A percentile compares a stretch with the other conserved stretches of the same genome.
Evolutionary conservation across 2,329 filamentous ascomycete genomes (phyloP).

Genomic region (Venturia carpophila): DNA sequence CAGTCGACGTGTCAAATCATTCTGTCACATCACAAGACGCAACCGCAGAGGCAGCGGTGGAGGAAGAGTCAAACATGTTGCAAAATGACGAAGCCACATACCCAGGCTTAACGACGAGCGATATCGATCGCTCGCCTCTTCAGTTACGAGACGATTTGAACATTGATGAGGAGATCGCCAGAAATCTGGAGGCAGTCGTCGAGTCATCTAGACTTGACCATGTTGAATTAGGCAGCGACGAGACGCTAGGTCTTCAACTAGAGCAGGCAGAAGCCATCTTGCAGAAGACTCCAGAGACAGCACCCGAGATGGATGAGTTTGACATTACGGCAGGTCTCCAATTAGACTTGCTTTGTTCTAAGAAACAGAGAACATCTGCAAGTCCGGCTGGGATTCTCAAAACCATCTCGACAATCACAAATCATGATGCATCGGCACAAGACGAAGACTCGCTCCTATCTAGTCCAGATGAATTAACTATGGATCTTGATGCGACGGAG

Average conservation of each 20-base stretch:
- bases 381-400: conserved; percentile 13
- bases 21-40: no score
- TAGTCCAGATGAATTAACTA: conserved; percentile 16
- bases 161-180: not conserved
- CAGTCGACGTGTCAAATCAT: not conserved
- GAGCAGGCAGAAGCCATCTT: conserved; percentile 11
- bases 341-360: not conserved
- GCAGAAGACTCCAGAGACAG: conserved; percentile 1
- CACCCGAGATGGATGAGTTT: not conserved
- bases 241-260: conserved; percentile 5
- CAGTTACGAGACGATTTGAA: not conserved
- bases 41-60: not conserved
- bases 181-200: conserved; percentile 4
- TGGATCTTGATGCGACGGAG: conserved; percentile 16
- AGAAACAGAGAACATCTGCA: not conserved
- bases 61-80: not conserved
- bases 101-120: not conserved
- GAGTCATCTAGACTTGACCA: not conserved
- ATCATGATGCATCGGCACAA: not conserved
- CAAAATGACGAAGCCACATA: conserved; percentile 5
- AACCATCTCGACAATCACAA: not conserved
- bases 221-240: conserved; percentile 9
- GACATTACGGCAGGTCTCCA: conserved; percentile 3
- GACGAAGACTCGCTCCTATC: conserved; percentile 4
- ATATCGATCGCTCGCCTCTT: not conserved